Conservation (phyloP, 2,329 filamentous ascomycete genomes). For the Aspergillus phoenicis region DNA sequence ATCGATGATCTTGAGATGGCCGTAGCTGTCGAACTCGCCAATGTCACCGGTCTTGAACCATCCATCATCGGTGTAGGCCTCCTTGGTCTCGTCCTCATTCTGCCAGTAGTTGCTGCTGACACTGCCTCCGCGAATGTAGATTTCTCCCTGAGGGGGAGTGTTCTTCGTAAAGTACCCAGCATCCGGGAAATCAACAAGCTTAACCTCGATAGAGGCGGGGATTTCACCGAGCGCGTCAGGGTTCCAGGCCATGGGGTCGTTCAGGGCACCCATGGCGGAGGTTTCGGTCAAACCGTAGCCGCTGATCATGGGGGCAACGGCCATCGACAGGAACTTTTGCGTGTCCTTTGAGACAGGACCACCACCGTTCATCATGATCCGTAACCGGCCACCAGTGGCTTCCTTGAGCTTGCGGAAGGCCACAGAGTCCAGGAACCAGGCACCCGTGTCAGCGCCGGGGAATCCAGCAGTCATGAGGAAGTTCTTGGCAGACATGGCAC, state of each 20-base stretch:
- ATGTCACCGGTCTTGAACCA: conserved; percentile 99
- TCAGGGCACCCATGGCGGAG: conserved; percentile 61
- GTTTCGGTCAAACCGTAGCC: conserved; percentile 97
- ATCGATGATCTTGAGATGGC: conserved; percentile 85
- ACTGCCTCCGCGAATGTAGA: conserved; percentile 78
- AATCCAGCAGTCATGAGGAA: conserved; percentile 59
- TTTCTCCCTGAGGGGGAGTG: conserved; percentile 84
- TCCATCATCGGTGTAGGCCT: conserved; percentile 76
- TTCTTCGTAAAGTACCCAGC: conserved; percentile 79
- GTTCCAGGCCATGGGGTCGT: conserved; percentile 82
- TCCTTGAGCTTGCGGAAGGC: conserved; percentile 93
- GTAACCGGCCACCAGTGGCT: conserved; percentile 82
- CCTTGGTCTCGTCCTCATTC: conserved; percentile 80
- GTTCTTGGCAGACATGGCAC: conserved; percentile 61
- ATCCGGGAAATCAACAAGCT: conserved; percentile 87
- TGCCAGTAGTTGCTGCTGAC: conserved; percentile 80
- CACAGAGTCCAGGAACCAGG: conserved; percentile 72
- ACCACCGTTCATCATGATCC: conserved; percentile 92
- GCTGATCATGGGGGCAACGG: conserved; percentile 89
- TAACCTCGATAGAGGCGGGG: conserved; percentile 77
- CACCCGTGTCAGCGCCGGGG: conserved; percentile 54
- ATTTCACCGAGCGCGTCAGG: conserved; percentile 75
- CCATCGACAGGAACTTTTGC: conserved; percentile 85
- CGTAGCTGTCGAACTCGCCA: conserved; percentile 79
- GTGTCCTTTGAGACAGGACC: conserved; percentile 88